Evolutionary conservation across 2,329 filamentous ascomycete genomes (phyloP), one percentile per base, ranked within the genome.

Genomic region (Colletotrichum godetiae): DNA sequence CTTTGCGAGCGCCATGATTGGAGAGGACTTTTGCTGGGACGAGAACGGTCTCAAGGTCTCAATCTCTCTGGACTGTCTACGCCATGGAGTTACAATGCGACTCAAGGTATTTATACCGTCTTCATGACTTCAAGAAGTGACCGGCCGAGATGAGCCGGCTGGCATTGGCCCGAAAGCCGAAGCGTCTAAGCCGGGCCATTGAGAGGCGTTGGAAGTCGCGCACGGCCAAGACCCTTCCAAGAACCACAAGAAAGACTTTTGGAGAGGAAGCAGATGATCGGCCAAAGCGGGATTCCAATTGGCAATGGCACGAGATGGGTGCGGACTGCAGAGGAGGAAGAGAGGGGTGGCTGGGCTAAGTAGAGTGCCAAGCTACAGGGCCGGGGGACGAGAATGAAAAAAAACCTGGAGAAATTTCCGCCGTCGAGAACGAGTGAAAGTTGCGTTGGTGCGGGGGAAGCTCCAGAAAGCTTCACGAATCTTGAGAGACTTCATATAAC

Each of bases 1-100:
- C 62, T 75, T 75, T n/a, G 66, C 60, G 57, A 69, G 68, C 59
- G 67, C 58, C 74, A 75, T 75, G 4, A 3, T 69, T 19, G 8
- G 22, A 22, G 15, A 7, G 22, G 37, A 57, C 19, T 49, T 0
- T 0, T 24, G 62, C 49, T 71, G 65, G 10, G 13, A 59, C 31
- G 53, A 53, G 35, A 57, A 22, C 49, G 33, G 35, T 33, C 49
- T 29, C 12, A 10, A 55, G 22, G 46, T 66, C 67, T 61, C 60
- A 11, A 1, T 10, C 35, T 37, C n/a, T 29, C 19, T 24, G 19
- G 15, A 22, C 4, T 5, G 6, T 61, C 24, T 27, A 15, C 11
- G 31, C 7, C 6, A 10, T 15, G 5, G n/a, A 27, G 6, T 19
- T 4, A 8, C 35, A 57, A 53, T 71, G 31, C 71, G 35, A 66